Evolutionary conservation across 164 flowering plant genomes (phyloP), one percentile per base, ranked within the genome.

Genomic region (Tetracentron sinense): DNA sequence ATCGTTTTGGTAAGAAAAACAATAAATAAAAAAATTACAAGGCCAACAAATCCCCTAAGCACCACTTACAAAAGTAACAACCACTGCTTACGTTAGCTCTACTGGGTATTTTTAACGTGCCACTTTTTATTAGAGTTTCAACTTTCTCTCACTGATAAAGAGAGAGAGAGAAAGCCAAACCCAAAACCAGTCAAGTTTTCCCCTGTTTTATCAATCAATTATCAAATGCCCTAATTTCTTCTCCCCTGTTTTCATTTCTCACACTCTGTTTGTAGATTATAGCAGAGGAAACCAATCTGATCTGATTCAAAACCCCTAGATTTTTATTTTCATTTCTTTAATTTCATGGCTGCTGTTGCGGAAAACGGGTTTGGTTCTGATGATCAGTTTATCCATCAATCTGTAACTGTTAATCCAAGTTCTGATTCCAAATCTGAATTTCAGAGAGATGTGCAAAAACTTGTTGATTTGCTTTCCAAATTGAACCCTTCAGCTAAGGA

Each of bases 401-500:
- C 44, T 31, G 14, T 16, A 1, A 3, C 44, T 38, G 44, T 16
- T 38, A 10, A 4, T 33, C 44, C 4, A 38, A 38, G 20, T 6
- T 23, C 49, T 42, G 76, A 72, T 72, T 17, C 62, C 25, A 71
- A 71, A 56, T 49, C 73, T 35, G 79, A 72, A 49, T 78, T 82
- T 60, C 82, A 81, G 54, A 56, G 73, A 22, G 90, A 87, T 19
- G 79, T 84, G 65, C 73, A 71, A 64, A 78, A 88, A 64, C 75
- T 88, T 58, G 86, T 73, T 59, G 90, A 88, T 58, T 72, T 84
- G 64, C 61, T 88, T 35, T 88, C 94, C 2, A 88, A 88, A 72
- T 66, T 88, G 76, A 88, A 88, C 49, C 95, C 91, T 26, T 77
- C 78, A 63, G 95, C 95, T 11, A 77, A 83, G 70, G 95, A 88